These are phyloP conservation scores for Leptomonas seymouri DNA, from an alignment of 208 protist genomes.

Conservation along the genomic window DNA sequence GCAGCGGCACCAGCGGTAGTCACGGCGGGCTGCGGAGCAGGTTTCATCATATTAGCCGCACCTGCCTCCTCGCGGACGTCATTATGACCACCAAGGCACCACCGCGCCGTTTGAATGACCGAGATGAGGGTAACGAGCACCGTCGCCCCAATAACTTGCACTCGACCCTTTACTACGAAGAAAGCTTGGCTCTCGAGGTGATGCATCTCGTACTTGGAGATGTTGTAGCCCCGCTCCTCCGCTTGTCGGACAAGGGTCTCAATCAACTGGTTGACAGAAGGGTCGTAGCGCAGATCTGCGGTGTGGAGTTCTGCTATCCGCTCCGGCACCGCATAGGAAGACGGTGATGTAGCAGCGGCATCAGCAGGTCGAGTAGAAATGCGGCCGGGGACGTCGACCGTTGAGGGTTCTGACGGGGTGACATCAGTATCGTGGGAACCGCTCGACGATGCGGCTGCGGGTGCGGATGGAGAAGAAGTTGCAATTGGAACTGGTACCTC, in stretches of 20 bases:
- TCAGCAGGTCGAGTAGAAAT: neutral
- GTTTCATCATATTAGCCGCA: too few species aligned
- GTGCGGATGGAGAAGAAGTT: too few species aligned
- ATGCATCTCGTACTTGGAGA: slow-evolving; percentile 25
- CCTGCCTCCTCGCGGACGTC: neutral
- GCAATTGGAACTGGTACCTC: neutral
- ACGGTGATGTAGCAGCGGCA: neutral
- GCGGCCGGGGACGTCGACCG: neutral
- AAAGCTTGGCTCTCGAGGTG: slow-evolving; percentile 14
- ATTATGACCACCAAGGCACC: slow-evolving; percentile 18
- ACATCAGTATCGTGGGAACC: too few species aligned
- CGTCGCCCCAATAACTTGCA: slow-evolving; percentile 24
- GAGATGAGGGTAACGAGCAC: slow-evolving; percentile 22
- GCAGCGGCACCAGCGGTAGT: neutral
- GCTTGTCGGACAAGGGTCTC: slow-evolving; percentile 8
- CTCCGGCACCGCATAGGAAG: neutral
- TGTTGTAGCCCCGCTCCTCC: slow-evolving; percentile 34
- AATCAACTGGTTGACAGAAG: slow-evolving; percentile 7
- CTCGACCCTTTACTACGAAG: slow-evolving; percentile 17
- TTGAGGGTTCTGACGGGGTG: neutral
- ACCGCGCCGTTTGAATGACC: slow-evolving; percentile 25
- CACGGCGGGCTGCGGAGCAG: neutral
- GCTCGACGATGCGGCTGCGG: too few species aligned
- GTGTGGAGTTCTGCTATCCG: neutral
- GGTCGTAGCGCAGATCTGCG: neutral